Base-by-base conservation (phyloP, 1,284 basidiomycete genomes). In the Chiua sp. region DNA sequence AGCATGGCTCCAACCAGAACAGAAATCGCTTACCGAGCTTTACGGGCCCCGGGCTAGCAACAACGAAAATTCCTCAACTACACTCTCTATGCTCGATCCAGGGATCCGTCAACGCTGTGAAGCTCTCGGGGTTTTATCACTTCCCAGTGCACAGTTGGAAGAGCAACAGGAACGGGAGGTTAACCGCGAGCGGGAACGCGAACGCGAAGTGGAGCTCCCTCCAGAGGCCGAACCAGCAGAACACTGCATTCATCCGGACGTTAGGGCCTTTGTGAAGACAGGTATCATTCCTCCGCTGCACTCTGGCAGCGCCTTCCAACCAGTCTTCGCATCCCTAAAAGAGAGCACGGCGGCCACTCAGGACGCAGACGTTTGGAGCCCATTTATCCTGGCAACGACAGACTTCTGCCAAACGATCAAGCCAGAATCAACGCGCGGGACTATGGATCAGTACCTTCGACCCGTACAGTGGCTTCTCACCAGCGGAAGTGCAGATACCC, bases 151-250 rank as follows among this genome's bases (percentile, higher is more conserved):
- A 10, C 52, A 62, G 22, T 60, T 78, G 37, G 75, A 75, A 8
- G 80, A 82, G 61, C 80, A 82, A 51, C 80, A 81, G 59, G 80
- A 82, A 61, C 68, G 78, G 39, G 80, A 82, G 61, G 72, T 81
- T 4, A 66, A 56, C 16, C 77, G 78, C 49, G 80, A 81, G 59
- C 62, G 75, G 2, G 79, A 80, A 60, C 63, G 63, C 18, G 79
- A 80, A 61, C 68, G 67, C 4, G 22, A n/a, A 11, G 15, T 30
- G 22, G 51, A 53, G 10, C 44, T 16, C 2, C 56, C 35, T 42
- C 30, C 4, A 16, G 15, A 2, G 11, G 51, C 47, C 3, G 7
- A 47, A 15, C 47, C 56, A 3, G 56, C 51, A 7, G 12, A 30
- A 42, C 51, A 57, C 48, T 32, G 8, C 18, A 22, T 53, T 53